Evolutionary conservation across 768 basidiomycete genomes (phyloP).

Genomic region (Mycena sanguinolenta): DNA sequence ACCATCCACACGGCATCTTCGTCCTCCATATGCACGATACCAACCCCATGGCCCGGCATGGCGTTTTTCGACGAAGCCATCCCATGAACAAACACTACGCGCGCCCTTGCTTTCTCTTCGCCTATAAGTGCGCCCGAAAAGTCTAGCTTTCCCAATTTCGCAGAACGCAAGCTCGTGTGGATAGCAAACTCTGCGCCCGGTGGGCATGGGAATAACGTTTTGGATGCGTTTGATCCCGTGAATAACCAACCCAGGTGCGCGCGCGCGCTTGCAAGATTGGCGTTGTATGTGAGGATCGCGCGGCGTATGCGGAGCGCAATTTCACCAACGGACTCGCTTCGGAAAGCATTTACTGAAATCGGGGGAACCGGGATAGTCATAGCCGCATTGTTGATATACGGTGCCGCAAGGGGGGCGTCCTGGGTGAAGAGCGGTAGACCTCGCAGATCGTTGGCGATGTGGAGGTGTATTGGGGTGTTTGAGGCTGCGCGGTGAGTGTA

Average conservation of each 20-base stretch:
- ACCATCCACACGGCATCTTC: slow-evolving; percentile 14
- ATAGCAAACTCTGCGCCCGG: background rate
- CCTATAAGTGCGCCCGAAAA: background rate
- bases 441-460: slow-evolving; percentile 16
- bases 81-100: slow-evolving; percentile 3
- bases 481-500: background rate
- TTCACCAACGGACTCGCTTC: background rate
- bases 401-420: background rate
- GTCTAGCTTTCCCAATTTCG: background rate
- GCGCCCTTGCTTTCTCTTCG: background rate
- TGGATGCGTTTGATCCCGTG: background rate
- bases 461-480: slow-evolving; percentile 16
- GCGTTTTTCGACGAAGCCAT: background rate
- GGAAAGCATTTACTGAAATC: background rate
- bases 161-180: background rate
- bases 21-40: slow-evolving; percentile 16
- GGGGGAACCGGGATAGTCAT: background rate
- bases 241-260: background rate
- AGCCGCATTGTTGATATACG: slow-evolving; percentile 28
- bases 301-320: background rate
- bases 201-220: background rate
- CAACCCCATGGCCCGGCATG: slow-evolving; percentile 1
- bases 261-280: background rate
- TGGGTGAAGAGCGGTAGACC: slow-evolving; percentile 17
- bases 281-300: background rate